Percentiles rank a stretch among this genome's conserved stretches.
Conservation (phyloP, 345 rosid species). For the Balakata baccata region DNA sequence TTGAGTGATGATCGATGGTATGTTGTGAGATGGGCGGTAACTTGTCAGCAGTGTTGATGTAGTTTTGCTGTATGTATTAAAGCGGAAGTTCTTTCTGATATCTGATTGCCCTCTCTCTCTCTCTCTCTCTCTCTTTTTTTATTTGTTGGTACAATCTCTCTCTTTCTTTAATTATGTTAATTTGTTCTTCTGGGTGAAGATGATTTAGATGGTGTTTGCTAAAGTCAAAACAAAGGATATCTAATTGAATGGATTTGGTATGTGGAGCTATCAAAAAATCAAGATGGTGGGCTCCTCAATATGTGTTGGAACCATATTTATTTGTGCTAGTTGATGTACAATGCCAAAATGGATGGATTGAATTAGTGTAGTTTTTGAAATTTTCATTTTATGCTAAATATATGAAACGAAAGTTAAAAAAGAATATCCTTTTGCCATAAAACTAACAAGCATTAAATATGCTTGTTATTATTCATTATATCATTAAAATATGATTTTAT, state of each 20-base stretch:
- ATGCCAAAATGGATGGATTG: background rate
- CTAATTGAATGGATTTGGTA: background rate
- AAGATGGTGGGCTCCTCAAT: background rate
- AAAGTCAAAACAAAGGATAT: slow-evolving; percentile 6
- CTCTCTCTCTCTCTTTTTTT: too few relatives aligned
- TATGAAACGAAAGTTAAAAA: too few relatives aligned
- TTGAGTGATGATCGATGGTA: background rate
- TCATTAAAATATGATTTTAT: too few relatives aligned
- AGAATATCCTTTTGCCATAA: too few relatives aligned
- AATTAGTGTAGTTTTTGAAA: background rate
- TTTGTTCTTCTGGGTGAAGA: background rate
- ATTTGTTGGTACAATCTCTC: too few relatives aligned
- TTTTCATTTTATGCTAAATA: too few relatives aligned
- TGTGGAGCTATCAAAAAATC: background rate
- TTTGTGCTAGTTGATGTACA: background rate
- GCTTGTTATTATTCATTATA: too few relatives aligned
- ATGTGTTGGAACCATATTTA: background rate
- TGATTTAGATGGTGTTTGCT: slow-evolving; percentile 6
- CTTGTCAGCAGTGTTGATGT: background rate
- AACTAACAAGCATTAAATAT: too few relatives aligned
- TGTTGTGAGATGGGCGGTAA: background rate
- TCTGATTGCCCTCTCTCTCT: too few relatives aligned
- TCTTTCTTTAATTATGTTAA: background rate
- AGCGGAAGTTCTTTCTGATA: background rate
- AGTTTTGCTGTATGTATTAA: background rate